Conservation (phyloP, 2,329 filamentous ascomycete genomes). For the Hawksworthiomyces lignivorus region DNA sequence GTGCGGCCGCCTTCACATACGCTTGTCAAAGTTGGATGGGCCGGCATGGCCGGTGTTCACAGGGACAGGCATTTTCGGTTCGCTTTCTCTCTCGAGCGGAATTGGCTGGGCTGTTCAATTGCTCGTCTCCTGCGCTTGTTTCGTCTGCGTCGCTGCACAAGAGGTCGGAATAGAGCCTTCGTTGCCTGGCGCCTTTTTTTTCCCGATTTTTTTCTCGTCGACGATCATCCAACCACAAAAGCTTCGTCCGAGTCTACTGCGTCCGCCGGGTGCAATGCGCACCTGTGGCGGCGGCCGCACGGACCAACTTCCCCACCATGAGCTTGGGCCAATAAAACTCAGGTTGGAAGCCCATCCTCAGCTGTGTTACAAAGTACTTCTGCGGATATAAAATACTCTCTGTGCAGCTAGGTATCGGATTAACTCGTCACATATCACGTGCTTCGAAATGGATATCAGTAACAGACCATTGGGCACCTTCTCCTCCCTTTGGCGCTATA, state of each 20-base stretch:
- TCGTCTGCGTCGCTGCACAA: too few species aligned
- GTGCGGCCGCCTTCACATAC: too few species aligned
- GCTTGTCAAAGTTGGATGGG: conserved; percentile 47
- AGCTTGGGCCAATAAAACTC: conserved; percentile 7
- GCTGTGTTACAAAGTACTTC: too few species aligned
- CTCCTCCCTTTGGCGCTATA: too few species aligned
- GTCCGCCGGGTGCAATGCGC: conserved; percentile 3
- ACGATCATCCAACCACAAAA: background rate
- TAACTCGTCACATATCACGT: too few species aligned
- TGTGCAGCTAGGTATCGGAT: too few species aligned
- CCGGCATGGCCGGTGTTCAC: conserved; percentile 26
- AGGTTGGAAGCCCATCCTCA: too few species aligned
- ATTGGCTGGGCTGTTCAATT: background rate
- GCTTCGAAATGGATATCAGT: too few species aligned
- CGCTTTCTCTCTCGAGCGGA: background rate
- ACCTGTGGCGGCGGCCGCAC: conserved; percentile 9
- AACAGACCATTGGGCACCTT: too few species aligned
- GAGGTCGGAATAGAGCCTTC: too few species aligned
- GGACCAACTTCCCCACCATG: conserved; percentile 8
- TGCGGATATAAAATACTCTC: too few species aligned
- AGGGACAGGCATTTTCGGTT: conserved; percentile 25
- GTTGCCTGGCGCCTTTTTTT: background rate
- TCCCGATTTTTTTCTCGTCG: too few species aligned
- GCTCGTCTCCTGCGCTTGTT: background rate
- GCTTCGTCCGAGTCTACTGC: conserved; percentile 4